Evolutionary conservation across 1,284 basidiomycete genomes (phyloP).

Genomic region (Boletus austroedulis): DNA sequence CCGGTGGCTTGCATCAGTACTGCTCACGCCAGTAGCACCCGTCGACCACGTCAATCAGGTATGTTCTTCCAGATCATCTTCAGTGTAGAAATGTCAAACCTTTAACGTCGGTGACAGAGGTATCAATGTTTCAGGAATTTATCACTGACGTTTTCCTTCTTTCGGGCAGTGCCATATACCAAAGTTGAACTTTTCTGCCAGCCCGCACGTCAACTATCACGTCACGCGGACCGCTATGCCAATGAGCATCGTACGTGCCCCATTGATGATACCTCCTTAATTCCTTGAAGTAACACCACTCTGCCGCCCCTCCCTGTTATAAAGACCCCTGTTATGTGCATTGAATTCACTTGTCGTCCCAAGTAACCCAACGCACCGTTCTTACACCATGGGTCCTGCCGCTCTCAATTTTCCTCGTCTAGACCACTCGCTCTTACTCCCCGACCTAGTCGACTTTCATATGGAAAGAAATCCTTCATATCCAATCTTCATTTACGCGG

Average conservation of each 20-base stretch:
- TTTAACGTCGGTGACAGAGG: too few species aligned
- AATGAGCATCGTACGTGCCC: neutral
- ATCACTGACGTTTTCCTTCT: neutral
- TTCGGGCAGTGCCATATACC: neutral
- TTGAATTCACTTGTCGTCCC: neutral
- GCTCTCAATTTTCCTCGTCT: slow-evolving; percentile 23
- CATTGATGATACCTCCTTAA: neutral
- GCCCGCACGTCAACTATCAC: too few species aligned
- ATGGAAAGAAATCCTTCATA: slow-evolving; percentile 26
- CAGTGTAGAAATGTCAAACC: too few species aligned
- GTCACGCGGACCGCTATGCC: neutral
- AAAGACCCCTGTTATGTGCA: neutral
- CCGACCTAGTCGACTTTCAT: slow-evolving; percentile 33
- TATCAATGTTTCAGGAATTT: neutral
- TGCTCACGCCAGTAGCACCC: too few species aligned
- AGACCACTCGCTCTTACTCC: slow-evolving; percentile 25
- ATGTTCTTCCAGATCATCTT: too few species aligned
- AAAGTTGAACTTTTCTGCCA: neutral
- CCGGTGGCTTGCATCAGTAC: too few species aligned
- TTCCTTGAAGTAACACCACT: neutral
- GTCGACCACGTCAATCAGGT: too few species aligned
- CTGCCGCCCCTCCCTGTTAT: neutral
- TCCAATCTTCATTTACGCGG: slow-evolving; percentile 22
- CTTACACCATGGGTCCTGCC: slow-evolving; percentile 11
- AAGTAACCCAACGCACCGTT: neutral